Evolutionary conservation across 176 grass and related monocot species (phyloP), one percentile per base, ranked within the genome.

Genomic region (Rhynchospora tenuis): DNA sequence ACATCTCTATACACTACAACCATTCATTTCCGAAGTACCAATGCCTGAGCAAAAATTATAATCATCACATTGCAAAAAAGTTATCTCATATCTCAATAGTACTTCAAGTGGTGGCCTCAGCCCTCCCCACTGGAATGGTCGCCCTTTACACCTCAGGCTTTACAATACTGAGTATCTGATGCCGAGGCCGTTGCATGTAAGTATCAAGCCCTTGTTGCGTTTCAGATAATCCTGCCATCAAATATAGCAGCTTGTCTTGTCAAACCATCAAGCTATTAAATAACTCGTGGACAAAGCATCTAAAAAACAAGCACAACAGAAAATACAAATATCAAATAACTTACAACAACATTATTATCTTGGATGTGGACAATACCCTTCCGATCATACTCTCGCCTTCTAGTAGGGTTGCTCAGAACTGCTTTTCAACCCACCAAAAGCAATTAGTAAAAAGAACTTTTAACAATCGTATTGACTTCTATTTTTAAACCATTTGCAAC

Each of bases 101-200:
- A 81, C 78, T 81, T 63, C 2, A 12, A 10, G 3, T 63, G 77
- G 27, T 44, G 33, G 14, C 7, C 55, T 20, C 7, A 1, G 33
- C 31, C 1, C 59, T 46, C 42, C 42, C 33, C 17, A 16, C n/a
- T 38, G 31, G 44, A 27, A 9, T 50, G 24, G 45, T 50, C 31
- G n/a, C 33, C 57, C 27, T 80, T 80, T 61, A 31, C 44, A 64
- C 15, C 19, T 79, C 24, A 15, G 19, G 13, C 12, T 82, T 93
- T 88, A 98, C 92, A 87, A 83, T 82, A 94, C 45, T 0, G 90
- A 83, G 58, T 93, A 86, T 83, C 95, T 91, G 57, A 95, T 84
- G 62, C 95, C 95, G 62, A 95, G 89, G 51, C 92, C 95, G 57
- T 98, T 98, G 91, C 95, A 98, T 47, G 95, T 98, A 57, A 98